Evolutionary conservation across 176 grass and related monocot genomes (phyloP), one percentile per base, ranked within the genome.

Genomic region (Alopecurus myosuroides): DNA sequence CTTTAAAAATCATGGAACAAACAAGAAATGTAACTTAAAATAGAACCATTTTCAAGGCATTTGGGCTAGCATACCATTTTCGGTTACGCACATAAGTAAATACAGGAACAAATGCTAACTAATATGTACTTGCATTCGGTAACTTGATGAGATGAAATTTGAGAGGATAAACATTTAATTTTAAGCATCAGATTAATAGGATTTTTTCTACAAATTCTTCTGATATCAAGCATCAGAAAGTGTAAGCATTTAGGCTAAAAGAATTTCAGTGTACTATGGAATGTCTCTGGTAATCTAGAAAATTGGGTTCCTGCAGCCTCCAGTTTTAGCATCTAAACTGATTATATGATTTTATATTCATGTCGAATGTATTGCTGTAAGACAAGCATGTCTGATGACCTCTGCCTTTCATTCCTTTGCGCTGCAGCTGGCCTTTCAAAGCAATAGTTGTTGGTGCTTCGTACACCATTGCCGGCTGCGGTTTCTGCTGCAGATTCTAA

Each of bases 321-420:
- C 49, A 14, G 17, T 72, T 82, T 58, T 34, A 11, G 68, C 69
- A 74, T 46, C 55, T 83, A 52, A 55, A 60, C 51, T 83, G 52
- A 61, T 76, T 5, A 37, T 74, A n/a, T 30, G 29, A 26, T 63
- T 63, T 23, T 36, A 81, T 26, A 48, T 75, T 63, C 15, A 45
- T 83, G 55, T 12, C 13, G 37, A 14, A 37, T 68, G 22, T 68
- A 25, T 51, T 51, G 44, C 12, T 68, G 0, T 34, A 25, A 81
- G 19, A 35, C 61, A 2, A 4, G 58, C 40, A 22, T 63, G 58
- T 33, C 28, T 30, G 4, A 4, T 63, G 13, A 63, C 30, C 60
- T 3, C 5, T 31, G 28, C 28, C 13, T 63, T 63, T 7, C 13
- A 17, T 63, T 31, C 60, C 60, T 31, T 28, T 63, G 5, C 17